Evolutionary conservation across 371 early-diverging fungal species (phyloP), one percentile per base, ranked within the genome.

Genomic region (Mortierella sp.): DNA sequence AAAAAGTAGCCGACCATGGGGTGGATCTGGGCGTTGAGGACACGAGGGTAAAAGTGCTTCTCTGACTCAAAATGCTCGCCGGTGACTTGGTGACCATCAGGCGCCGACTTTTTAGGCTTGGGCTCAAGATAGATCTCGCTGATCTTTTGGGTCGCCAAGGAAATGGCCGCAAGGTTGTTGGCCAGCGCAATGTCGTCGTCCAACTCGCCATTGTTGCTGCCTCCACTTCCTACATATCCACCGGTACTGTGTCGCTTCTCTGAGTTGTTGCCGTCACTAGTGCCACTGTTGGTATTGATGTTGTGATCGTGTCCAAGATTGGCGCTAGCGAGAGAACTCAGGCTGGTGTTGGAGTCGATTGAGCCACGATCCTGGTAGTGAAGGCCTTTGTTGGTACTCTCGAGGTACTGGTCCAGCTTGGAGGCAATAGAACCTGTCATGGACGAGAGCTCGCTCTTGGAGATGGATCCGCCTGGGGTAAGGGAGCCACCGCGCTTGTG

Each of bases 1-100:
- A 98, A 95, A 89, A 98, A 98, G 47, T 94, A 95, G 45, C 95
- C 93, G 42, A 98, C 96, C 74, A 97, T 90, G 2, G 94, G 88
- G 87, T 98, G 98, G 74, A 98, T 97, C 84, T 94, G 94, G 4
- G 98, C 97, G 88, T 97, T 98, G 70, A 98, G 88, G 0, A 97
- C 98, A 26, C 98, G 93, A 10, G 98, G 98, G 87, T 98, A 98
- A 88, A 96, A 98, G 82, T 98, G 97, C 45, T 92, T 88, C 77
- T 96, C 97, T 13, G 96, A 90, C 84, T 97, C 97, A 84, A 98
- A 98, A 71, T 96, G 96, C 42, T 96, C 96, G 52, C 90, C 84
- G 10, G 83, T 73, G 21, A 97, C 92, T 5, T 78, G 73, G 38
- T 79, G 83, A 11, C 85, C 92, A 57, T 82, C 73, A 1, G 82